phyloP scores from a whole-genome alignment of 495 filamentous ascomycete genomes.

The Daldinia grandis region DNA sequence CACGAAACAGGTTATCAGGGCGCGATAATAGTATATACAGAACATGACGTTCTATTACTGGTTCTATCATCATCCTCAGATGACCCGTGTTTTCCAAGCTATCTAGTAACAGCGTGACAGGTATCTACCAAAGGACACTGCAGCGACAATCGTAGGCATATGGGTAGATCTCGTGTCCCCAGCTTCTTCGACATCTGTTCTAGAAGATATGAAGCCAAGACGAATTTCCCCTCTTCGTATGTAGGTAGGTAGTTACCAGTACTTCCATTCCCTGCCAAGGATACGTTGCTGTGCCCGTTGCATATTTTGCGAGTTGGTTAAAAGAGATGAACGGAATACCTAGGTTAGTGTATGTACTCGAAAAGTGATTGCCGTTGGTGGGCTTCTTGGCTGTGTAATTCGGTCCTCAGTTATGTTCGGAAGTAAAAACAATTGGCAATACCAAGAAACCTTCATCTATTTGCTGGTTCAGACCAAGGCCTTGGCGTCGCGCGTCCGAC shows the following conservation, averaged over 20 bases:
- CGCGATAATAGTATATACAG: not conserved
- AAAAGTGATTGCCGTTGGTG: conserved; percentile 32
- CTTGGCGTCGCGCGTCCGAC: conserved; percentile 32
- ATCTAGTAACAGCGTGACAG: not conserved
- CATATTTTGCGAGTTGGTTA: conserved; percentile 28
- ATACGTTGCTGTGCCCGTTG: conserved; percentile 18
- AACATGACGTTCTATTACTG: not conserved
- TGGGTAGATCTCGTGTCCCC: conserved; percentile 1
- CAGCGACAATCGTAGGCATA: conserved; percentile 16
- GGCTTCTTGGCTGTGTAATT: conserved; percentile 38
- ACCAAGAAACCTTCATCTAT: conserved; percentile 42
- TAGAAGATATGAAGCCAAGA: conserved; percentile 31
- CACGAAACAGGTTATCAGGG: not conserved
- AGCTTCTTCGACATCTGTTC: conserved; percentile 23
- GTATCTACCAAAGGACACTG: conserved; percentile 10
- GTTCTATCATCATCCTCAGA: not conserved
- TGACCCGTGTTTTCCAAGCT: not conserved
- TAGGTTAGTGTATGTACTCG: too few relatives aligned
- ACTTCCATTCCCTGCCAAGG: conserved; percentile 24
- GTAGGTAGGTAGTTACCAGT: conserved; percentile 14
- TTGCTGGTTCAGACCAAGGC: conserved; percentile 35
- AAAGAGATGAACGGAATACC: conserved; percentile 21
- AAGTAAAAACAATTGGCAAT: conserved; percentile 40
- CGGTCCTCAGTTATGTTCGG: conserved; percentile 27
- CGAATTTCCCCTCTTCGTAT: conserved; percentile 4